These are phyloP conservation scores for Aspergillus sp. DNA, from an alignment of 2,329 filamentous ascomycete species.

Conservation along the genomic window DNA sequence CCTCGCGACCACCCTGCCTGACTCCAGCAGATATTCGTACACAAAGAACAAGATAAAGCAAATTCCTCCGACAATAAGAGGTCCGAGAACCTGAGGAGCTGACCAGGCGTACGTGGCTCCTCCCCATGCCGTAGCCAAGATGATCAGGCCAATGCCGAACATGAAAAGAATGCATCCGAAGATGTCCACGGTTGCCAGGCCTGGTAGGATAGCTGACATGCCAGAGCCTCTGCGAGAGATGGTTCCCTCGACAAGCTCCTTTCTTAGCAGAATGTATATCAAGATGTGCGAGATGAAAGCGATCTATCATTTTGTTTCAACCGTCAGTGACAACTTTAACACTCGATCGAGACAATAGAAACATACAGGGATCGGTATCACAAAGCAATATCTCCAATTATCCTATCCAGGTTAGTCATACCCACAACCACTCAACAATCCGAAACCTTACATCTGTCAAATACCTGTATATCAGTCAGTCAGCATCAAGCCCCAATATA, in stretches of 20 bases:
- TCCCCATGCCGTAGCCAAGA: conserved; percentile 58
- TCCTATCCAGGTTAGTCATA: conserved; percentile 44
- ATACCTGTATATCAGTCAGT: conserved; percentile 21
- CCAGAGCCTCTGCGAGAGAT: conserved; percentile 37
- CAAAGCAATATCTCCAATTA: conserved; percentile 68
- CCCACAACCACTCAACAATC: background rate
- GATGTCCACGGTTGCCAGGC: conserved; percentile 56
- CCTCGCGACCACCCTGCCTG: conserved; percentile 48
- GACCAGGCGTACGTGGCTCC: conserved; percentile 55
- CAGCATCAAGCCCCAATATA: background rate
- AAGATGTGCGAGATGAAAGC: conserved; percentile 52
- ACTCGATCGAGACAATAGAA: conserved; percentile 14
- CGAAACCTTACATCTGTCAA: conserved; percentile 28
- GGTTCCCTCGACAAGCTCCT: conserved; percentile 56
- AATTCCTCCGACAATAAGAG: conserved; percentile 49
- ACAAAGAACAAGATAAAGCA: conserved; percentile 46
- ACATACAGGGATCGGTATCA: conserved; percentile 60
- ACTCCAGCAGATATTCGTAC: conserved; percentile 57
- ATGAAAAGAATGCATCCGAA: conserved; percentile 60
- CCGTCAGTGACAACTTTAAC: conserved; percentile 26
- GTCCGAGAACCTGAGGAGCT: conserved; percentile 49
- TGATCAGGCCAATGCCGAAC: conserved; percentile 53
- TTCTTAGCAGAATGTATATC: conserved; percentile 57
- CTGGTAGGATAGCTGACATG: conserved; percentile 42
- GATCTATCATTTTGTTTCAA: conserved; percentile 29